Percentiles rank a stretch among this genome's conserved stretches.
Evolutionary conservation across 2,329 filamentous ascomycete genomes (phyloP).

Genomic region (Ambrosiella cleistominuta): DNA sequence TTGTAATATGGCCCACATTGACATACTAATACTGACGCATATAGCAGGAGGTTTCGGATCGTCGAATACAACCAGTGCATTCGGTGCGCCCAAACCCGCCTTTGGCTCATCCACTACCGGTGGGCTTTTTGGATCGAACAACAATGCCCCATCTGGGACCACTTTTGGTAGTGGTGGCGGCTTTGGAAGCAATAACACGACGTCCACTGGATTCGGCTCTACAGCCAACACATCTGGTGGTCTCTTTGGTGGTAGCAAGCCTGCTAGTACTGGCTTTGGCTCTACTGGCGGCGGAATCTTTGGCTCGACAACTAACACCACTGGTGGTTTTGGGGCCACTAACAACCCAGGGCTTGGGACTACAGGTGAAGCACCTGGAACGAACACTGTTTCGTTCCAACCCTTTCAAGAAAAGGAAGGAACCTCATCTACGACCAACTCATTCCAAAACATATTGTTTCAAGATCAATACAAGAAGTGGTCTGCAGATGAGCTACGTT

Average conservation of each 20-base stretch:
- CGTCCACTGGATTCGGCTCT: conserved; percentile 15
- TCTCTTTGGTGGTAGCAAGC: conserved; percentile 37
- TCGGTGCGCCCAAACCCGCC: conserved; percentile 29
- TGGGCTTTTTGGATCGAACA: conserved; percentile 26
- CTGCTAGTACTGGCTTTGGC: conserved; percentile 27
- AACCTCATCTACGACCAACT: conserved; percentile 34
- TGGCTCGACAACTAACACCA: conserved; percentile 24
- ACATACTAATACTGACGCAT: neutral
- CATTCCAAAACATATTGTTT: conserved; percentile 66
- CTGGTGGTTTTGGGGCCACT: conserved; percentile 25
- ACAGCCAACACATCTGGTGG: conserved; percentile 20
- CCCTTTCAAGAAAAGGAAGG: conserved; percentile 58
- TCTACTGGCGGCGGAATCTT: conserved; percentile 25
- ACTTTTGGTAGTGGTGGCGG: conserved; percentile 19
- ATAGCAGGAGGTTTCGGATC: conserved; percentile 10
- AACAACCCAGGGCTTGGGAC: conserved; percentile 33
- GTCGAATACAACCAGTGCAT: conserved; percentile 20
- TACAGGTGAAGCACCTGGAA: conserved; percentile 48
- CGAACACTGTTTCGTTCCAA: conserved; percentile 49
- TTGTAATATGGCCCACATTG: neutral
- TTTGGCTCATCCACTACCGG: conserved; percentile 32
- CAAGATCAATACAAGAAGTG: conserved; percentile 72
- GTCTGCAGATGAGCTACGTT: conserved; percentile 67
- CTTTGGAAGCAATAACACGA: conserved; percentile 23
- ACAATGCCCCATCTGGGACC: conserved; percentile 19